These are phyloP conservation scores for Sporobolomyces roseus DNA, from an alignment of 768 basidiomycete genomes.

Conservation along the genomic window DNA sequence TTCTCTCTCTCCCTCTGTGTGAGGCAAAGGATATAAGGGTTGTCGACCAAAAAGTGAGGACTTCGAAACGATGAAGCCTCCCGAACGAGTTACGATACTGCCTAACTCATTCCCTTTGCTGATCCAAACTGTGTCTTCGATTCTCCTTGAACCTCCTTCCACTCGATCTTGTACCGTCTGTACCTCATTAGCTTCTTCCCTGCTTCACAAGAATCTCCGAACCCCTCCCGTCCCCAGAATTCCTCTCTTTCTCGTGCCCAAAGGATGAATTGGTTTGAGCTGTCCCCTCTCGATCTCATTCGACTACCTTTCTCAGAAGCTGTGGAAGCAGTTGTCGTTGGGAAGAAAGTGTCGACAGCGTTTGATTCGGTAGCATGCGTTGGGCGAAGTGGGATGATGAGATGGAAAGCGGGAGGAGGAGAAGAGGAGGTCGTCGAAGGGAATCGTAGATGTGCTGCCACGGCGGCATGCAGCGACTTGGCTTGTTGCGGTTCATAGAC, in stretches of 20 bases:
- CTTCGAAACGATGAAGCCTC: too few species aligned
- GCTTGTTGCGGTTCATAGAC: conserved; percentile 71
- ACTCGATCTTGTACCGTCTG: conserved; percentile 65
- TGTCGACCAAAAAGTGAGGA: too few species aligned
- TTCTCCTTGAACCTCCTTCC: too few species aligned
- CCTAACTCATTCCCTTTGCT: too few species aligned
- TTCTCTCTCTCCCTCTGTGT: too few species aligned
- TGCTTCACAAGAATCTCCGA: conserved; percentile 50
- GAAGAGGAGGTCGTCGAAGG: conserved; percentile 32
- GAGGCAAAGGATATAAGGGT: too few species aligned
- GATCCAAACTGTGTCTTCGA: too few species aligned
- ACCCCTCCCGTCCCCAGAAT: conserved; percentile 15
- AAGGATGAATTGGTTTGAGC: too few species aligned
- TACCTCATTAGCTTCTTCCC: conserved; percentile 61
- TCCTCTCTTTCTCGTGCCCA: conserved; percentile 25
- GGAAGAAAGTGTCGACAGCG: conserved; percentile 53
- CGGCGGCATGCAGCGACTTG: conserved; percentile 63
- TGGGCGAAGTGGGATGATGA: conserved; percentile 67
- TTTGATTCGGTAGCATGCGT: conserved; percentile 58
- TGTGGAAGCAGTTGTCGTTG: neutral
- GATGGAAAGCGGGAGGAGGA: conserved; percentile 60
- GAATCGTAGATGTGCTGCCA: conserved; percentile 54
- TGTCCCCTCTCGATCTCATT: conserved; percentile 22
- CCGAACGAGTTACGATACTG: too few species aligned
- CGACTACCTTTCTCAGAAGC: neutral